These are phyloP conservation scores for Aspergillus olivimuriae DNA, from an alignment of 495 filamentous ascomycete genomes.

Conservation along the genomic window DNA sequence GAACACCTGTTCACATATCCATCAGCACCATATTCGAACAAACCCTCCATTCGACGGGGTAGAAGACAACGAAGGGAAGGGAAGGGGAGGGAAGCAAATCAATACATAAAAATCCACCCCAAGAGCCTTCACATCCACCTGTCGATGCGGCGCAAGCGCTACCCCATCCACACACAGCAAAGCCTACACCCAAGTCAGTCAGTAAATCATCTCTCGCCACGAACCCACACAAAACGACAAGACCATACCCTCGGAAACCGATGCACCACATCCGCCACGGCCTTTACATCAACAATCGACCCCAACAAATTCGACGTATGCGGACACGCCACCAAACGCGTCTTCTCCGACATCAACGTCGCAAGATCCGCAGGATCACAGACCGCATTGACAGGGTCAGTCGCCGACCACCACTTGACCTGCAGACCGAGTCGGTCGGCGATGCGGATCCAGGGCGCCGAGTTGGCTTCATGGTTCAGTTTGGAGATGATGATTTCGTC, in stretches of 20 bases:
- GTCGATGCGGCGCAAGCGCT: conserved; percentile 63
- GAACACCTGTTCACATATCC: conserved; percentile 35
- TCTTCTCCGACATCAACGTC: conserved; percentile 49
- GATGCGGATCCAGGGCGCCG: conserved; percentile 61
- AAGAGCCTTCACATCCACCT: conserved; percentile 56
- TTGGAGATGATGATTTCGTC: conserved; percentile 61
- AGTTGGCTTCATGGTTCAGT: conserved; percentile 69
- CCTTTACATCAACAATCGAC: conserved; percentile 55
- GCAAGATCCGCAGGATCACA: conserved; percentile 48
- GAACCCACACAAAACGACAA: background rate
- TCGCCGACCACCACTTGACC: conserved; percentile 59
- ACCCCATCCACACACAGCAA: conserved; percentile 55
- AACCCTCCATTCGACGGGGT: conserved; percentile 14
- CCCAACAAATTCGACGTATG: conserved; percentile 67
- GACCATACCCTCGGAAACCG: conserved; percentile 23
- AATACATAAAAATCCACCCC: conserved; percentile 67
- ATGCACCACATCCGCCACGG: conserved; percentile 44
- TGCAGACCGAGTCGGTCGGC: conserved; percentile 47
- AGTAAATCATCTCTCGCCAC: background rate
- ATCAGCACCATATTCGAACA: conserved; percentile 32
- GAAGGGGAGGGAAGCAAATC: background rate
- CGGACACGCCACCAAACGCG: conserved; percentile 60
- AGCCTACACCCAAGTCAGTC: conserved; percentile 17
- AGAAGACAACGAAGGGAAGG: too few relatives aligned
- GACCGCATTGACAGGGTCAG: conserved; percentile 41